Evolutionary conservation across 1,284 basidiomycete species (phyloP).

Genomic region (Pseudozyma hubeiensis): DNA sequence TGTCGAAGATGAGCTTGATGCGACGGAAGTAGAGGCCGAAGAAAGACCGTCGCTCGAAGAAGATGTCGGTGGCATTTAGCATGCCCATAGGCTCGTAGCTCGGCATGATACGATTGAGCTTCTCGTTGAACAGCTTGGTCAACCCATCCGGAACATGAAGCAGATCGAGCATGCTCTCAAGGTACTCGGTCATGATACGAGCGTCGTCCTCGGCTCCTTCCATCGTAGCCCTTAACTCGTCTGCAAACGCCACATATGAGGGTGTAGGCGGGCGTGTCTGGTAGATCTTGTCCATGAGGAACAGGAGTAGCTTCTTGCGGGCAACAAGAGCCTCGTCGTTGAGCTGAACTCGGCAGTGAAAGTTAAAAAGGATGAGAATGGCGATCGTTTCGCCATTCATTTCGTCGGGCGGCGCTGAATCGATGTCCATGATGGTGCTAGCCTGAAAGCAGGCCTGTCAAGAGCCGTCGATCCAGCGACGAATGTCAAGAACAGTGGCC

Average conservation of each 20-base stretch:
- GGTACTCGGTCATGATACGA: slow-evolving; percentile 39
- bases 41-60: slow-evolving; percentile 49
- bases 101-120: slow-evolving; percentile 42
- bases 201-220: slow-evolving; percentile 19
- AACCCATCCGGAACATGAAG: slow-evolving; percentile 44
- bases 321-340: slow-evolving; percentile 32
- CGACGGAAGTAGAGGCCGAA: slow-evolving; percentile 51
- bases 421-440: slow-evolving; percentile 14
- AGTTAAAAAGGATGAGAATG: slow-evolving; percentile 51
- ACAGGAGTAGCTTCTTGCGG: slow-evolving; percentile 37
- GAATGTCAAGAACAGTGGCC: no score
- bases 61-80: slow-evolving; percentile 35
- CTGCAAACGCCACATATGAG: slow-evolving; percentile 22
- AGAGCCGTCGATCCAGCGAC: no score
- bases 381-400: slow-evolving; percentile 46
- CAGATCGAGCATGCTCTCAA: slow-evolving; percentile 37
- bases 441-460: not conserved
- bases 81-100: slow-evolving; percentile 42
- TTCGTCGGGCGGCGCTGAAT: slow-evolving; percentile 32
- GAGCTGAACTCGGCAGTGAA: slow-evolving; percentile 45
- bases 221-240: slow-evolving; percentile 25
- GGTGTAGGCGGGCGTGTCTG: slow-evolving; percentile 16
- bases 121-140: slow-evolving; percentile 48
- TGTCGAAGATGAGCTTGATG: slow-evolving; percentile 44
- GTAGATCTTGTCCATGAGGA: slow-evolving; percentile 52